Evolutionary conservation across 306 rosid species (phyloP), one percentile per base, ranked within the genome.

Genomic region (Cucumis hystrix): DNA sequence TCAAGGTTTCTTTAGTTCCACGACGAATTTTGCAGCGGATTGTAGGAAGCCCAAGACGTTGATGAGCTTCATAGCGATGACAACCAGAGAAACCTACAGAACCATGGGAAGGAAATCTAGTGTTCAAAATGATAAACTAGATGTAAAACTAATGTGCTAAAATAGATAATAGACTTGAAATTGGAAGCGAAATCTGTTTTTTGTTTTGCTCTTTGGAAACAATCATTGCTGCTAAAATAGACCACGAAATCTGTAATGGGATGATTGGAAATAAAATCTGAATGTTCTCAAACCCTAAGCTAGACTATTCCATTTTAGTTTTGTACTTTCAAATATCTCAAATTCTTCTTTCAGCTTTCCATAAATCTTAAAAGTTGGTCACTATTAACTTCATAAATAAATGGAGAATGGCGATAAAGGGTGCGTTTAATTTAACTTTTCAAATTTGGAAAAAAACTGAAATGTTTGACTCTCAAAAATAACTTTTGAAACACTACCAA

Each of bases 11-110:
- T 83, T 90, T 92, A 20, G 98, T 95, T 72, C 96, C 98, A 0
- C 97, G 95, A 2, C 98, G 92, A 73, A 95, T 82, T 88, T 92
- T 92, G 84, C 98, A 92, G 8, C 96, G 92, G 64, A 95, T 95
- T 75, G 96, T 92, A 16, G 95, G 91, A 64, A 95, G 93, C 37
- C 97, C 96, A 35, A 92, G 95, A 63, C 84, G 90, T 62, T 95
- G 98, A 83, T 95, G 98, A 78, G 98, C 97, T 77, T 95, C 98
- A 0, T 86, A 92, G 45, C 97, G 98, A 80, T 92, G 98, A 81
- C 98, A 95, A 23, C 97, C 97, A 8, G 97, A 95, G 84, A 95
- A 95, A 77, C 98, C 98, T 92, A 41, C 56, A 80, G 55, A 76
- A 35, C 49, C 33, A 70, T 51, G 30, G 20, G 78, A 76, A 67